Percentiles rank a stretch among this genome's conserved stretches.
phyloP scores from a whole-genome alignment of 2,329 filamentous ascomycete species.

The Monilinia fructigena region DNA sequence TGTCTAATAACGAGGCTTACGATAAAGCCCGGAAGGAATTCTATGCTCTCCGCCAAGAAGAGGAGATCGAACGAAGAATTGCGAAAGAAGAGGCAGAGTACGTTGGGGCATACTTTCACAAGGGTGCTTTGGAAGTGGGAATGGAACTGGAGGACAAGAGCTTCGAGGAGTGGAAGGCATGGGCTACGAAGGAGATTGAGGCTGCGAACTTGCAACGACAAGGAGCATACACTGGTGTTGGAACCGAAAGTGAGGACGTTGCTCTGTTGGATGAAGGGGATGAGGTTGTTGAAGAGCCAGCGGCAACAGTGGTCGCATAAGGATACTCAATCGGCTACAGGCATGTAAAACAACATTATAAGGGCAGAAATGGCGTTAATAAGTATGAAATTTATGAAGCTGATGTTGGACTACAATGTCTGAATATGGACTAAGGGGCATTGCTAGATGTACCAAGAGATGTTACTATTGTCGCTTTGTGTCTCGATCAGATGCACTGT shows the following conservation, averaged over 20 bases:
- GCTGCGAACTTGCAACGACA: slow-evolving; percentile 45
- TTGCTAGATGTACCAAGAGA: background rate
- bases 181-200: slow-evolving; percentile 59
- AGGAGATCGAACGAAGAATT: slow-evolving; percentile 79
- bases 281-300: slow-evolving; percentile 2
- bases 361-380: slow-evolving; percentile 18
- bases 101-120: slow-evolving; percentile 87
- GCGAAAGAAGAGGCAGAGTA: slow-evolving; percentile 83
- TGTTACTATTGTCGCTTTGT: background rate
- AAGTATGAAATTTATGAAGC: background rate
- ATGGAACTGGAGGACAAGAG: slow-evolving; percentile 78
- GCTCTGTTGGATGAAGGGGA: slow-evolving; percentile 10
- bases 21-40: slow-evolving; percentile 87
- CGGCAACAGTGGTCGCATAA: background rate
- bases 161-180: slow-evolving; percentile 82
- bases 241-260: slow-evolving; percentile 40
- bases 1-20: slow-evolving; percentile 71
- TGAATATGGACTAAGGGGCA: background rate
- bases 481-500: background rate
- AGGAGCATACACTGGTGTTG: slow-evolving; percentile 47
- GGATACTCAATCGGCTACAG: slow-evolving; percentile 13
- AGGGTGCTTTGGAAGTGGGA: slow-evolving; percentile 69
- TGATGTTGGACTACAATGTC: background rate
- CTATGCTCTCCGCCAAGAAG: slow-evolving; percentile 76
- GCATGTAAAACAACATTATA: slow-evolving; percentile 8